A percentile compares a stretch with the other conserved stretches of the same genome.
Conservation (phyloP, 805 yeast genomes). For the Cyberlindnera veronae region DNA sequence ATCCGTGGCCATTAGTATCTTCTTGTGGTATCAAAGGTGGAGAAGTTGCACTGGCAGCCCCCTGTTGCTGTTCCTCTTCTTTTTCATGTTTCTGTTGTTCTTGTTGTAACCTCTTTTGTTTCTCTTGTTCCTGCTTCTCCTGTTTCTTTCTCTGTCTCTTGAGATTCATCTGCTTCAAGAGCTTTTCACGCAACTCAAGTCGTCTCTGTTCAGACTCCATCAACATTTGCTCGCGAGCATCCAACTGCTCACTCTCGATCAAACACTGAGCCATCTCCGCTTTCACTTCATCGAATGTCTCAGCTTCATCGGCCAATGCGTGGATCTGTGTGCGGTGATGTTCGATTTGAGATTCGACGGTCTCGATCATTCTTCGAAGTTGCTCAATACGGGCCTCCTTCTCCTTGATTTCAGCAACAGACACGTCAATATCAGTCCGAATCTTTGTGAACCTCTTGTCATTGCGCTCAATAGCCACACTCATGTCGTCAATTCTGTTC, state of each 20-base stretch:
- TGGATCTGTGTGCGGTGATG: not conserved
- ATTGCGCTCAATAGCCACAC: not conserved
- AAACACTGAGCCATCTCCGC: conserved; percentile 8
- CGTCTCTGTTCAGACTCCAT: conserved; percentile 8
- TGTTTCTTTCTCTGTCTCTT: conserved; percentile 3
- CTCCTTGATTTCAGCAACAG: not conserved
- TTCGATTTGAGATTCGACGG: conserved; percentile 1
- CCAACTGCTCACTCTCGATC: conserved; percentile 15
- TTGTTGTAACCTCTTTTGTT: not conserved
- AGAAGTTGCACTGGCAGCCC: not conserved
- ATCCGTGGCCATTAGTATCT: not conserved
- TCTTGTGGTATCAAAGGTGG: too few species aligned
- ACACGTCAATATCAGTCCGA: not conserved
- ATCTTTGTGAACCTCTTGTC: not conserved
- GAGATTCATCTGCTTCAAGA: conserved; percentile 7
- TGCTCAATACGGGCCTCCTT: not conserved
- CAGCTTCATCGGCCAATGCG: not conserved
- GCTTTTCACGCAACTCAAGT: conserved; percentile 9
- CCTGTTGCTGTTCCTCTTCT: not conserved
- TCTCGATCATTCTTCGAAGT: not conserved
- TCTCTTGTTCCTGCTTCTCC: not conserved
- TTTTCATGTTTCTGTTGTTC: not conserved
- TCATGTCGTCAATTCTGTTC: not conserved
- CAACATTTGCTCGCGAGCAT: conserved; percentile 12
- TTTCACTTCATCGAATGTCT: not conserved